Percentiles rank a stretch among this genome's conserved stretches.
Evolutionary conservation across 768 basidiomycete species (phyloP).

Genomic region (Tulasnella calospora): DNA sequence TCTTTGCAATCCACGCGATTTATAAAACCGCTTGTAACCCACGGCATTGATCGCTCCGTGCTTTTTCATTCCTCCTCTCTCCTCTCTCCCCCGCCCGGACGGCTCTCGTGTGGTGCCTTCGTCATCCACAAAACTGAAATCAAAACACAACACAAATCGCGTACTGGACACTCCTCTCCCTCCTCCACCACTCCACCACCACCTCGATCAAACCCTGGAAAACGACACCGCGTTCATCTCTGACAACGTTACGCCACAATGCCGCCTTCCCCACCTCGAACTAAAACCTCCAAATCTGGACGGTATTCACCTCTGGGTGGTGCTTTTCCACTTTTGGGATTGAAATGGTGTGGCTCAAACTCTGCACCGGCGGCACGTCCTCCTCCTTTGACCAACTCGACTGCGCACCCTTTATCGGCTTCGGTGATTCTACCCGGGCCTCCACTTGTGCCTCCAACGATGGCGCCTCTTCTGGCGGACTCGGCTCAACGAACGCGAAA

Average conservation of each 20-base stretch:
- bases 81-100: not conserved
- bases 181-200: not conserved
- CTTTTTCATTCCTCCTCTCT: not conserved
- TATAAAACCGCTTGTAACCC: not conserved
- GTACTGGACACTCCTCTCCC: not conserved
- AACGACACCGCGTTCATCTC: not conserved
- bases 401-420: not conserved
- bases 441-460: not conserved
- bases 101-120: not conserved
- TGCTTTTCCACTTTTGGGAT: not conserved
- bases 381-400: conserved; percentile 1
- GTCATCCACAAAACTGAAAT: not conserved
- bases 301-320: not conserved
- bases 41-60: not conserved
- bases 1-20: not conserved
- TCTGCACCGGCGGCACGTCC: not conserved
- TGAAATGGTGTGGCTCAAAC: conserved; percentile 3
- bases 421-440: conserved; percentile 3
- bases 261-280: conserved; percentile 4
- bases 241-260: not conserved
- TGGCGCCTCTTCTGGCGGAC: not conserved
- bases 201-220: conserved; percentile 4
- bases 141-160: not conserved
- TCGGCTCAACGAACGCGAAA: conserved; percentile 27
- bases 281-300: not conserved